Conservation (phyloP, 768 basidiomycete species). For the Boletus sp. region DNA sequence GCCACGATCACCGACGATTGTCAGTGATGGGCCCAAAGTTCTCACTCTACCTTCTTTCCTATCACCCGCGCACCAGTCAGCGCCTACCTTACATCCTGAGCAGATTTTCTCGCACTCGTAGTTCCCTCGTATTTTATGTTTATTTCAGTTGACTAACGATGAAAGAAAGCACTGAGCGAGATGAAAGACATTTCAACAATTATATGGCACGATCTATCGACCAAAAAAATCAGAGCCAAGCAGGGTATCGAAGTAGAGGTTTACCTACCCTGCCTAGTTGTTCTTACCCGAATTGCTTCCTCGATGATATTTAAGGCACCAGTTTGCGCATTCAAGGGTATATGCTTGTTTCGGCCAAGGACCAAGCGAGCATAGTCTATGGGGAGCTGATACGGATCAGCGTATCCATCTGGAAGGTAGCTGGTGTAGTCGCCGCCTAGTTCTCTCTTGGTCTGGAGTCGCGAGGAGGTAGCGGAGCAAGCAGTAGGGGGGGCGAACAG, state of each 20-base stretch:
- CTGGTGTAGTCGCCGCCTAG: slow-evolving; percentile 51
- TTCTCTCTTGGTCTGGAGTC: slow-evolving; percentile 34
- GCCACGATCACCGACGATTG: slow-evolving; percentile 17
- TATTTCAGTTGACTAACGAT: slow-evolving; percentile 21
- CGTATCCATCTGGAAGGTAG: slow-evolving; percentile 34
- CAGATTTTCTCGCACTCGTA: slow-evolving; percentile 9
- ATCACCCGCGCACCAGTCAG: slow-evolving; percentile 1
- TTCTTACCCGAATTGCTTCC: slow-evolving; percentile 9
- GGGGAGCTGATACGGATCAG: slow-evolving; percentile 34
- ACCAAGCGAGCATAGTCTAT: slow-evolving; percentile 41
- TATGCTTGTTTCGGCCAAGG: slow-evolving; percentile 42
- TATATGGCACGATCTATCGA: slow-evolving; percentile 2
- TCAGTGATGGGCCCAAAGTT: slow-evolving; percentile 6
- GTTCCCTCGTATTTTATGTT: slow-evolving; percentile 27
- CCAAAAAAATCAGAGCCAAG: background rate
- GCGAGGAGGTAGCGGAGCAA: slow-evolving; percentile 7
- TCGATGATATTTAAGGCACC: slow-evolving; percentile 40
- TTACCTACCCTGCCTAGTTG: slow-evolving; percentile 11
- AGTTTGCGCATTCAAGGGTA: slow-evolving; percentile 37
- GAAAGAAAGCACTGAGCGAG: background rate
- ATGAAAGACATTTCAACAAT: slow-evolving; percentile 10
- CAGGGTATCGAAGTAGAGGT: background rate
- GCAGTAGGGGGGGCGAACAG: slow-evolving; percentile 14
- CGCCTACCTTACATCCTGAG: slow-evolving; percentile 13
- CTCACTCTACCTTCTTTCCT: background rate